A percentile compares a stretch with the other conserved stretches of the same genome.
Conservation (phyloP, 2,329 filamentous ascomycete genomes). For the Amauroascus niger region DNA sequence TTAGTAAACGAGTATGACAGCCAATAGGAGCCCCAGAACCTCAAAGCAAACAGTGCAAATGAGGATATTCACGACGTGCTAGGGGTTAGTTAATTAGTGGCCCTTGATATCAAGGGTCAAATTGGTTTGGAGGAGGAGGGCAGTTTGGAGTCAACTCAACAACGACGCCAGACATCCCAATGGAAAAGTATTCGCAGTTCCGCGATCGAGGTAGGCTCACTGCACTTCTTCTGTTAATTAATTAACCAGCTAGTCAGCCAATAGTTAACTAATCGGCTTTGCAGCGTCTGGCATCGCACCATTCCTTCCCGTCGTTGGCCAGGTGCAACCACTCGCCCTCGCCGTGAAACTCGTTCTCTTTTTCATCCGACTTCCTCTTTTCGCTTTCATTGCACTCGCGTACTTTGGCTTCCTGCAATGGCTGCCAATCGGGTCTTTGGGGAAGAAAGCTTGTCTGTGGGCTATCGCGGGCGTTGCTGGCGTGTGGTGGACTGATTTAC, state of each 20-base stretch:
- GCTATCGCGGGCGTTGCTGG: slow-evolving; percentile 76
- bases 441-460: slow-evolving; percentile 82
- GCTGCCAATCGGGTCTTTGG: slow-evolving; percentile 58
- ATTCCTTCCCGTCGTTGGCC: slow-evolving; percentile 72
- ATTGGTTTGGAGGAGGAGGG: too few species aligned
- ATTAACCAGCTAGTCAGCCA: too few species aligned
- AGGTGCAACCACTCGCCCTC: slow-evolving; percentile 52
- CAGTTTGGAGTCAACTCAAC: too few species aligned
- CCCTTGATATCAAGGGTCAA: too few species aligned
- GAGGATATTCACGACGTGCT: too few species aligned
- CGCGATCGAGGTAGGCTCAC: slow-evolving; percentile 62
- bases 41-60: too few species aligned
- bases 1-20: too few species aligned
- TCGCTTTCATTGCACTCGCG: slow-evolving; percentile 55
- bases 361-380: slow-evolving; percentile 66
- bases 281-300: slow-evolving; percentile 90
- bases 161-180: slow-evolving; percentile 32
- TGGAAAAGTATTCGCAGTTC: slow-evolving; percentile 95
- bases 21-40: too few species aligned
- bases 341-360: slow-evolving; percentile 65
- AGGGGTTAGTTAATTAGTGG: too few species aligned
- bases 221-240: slow-evolving; percentile 9
- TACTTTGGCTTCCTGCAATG: slow-evolving; percentile 79
- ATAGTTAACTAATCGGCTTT: slow-evolving; percentile 3
- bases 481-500: slow-evolving; percentile 97